Evolutionary conservation across 169 alveolate genomes (phyloP).

Genomic region (Cytauxzoon felis): DNA sequence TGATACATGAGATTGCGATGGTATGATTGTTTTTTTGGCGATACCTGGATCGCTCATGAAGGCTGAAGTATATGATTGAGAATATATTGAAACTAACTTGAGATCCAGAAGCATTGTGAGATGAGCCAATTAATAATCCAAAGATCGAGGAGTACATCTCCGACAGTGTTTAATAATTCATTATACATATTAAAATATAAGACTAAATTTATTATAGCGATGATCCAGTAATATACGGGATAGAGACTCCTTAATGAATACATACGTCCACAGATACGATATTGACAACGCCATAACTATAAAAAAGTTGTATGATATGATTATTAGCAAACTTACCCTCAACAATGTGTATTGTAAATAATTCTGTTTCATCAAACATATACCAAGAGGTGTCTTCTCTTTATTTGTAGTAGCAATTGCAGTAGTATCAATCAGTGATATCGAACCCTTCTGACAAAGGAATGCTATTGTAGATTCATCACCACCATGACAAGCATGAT

Average conservation of each 20-base stretch:
- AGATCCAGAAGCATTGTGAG: slow-evolving; percentile 46
- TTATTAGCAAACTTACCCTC: slow-evolving; percentile 10
- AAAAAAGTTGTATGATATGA: background rate
- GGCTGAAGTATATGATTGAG: slow-evolving; percentile 13
- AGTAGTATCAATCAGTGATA: slow-evolving; percentile 22
- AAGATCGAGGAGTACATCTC: slow-evolving; percentile 3
- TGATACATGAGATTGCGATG: slow-evolving; percentile 23
- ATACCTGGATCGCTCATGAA: slow-evolving; percentile 60
- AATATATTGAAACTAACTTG: slow-evolving; percentile 4
- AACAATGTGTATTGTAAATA: slow-evolving; percentile 36
- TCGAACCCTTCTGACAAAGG: slow-evolving; percentile 60
- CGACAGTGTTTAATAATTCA: background rate
- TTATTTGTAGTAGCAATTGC: slow-evolving; percentile 28
- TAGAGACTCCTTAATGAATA: slow-evolving; percentile 29
- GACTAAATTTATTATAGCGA: slow-evolving; percentile 23
- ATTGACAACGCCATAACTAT: slow-evolving; percentile 52
- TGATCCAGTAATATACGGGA: slow-evolving; percentile 52
- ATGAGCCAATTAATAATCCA: slow-evolving; percentile 34
- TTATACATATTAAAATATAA: slow-evolving; percentile 13
- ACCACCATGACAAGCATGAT: slow-evolving; percentile 67
- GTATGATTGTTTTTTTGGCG: slow-evolving; percentile 23
- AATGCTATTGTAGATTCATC: slow-evolving; percentile 55
- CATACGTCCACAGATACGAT: slow-evolving; percentile 29
- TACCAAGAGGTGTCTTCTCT: slow-evolving; percentile 49
- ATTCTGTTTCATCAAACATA: slow-evolving; percentile 40